A percentile compares a stretch with the other conserved stretches of the same genome.
Conservation (phyloP, 2,329 filamentous ascomycete genomes). For the Colletotrichum musae region DNA sequence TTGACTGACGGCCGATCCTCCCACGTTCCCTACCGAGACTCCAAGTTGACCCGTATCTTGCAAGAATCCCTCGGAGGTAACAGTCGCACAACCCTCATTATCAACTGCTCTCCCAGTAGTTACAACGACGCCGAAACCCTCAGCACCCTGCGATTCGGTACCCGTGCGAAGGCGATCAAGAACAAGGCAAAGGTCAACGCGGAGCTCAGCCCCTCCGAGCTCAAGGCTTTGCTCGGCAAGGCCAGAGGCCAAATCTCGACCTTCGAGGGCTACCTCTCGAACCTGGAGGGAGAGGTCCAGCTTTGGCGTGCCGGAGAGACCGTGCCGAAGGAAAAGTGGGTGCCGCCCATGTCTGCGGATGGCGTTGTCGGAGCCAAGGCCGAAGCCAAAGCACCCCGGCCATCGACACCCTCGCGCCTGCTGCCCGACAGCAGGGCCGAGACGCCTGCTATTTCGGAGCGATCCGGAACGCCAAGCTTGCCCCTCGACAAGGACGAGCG, state of each 20-base stretch:
- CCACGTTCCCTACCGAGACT: constrained; percentile 97
- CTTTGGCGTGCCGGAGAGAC: constrained; percentile 89
- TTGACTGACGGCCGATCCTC: constrained; percentile 97
- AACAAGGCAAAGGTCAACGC: constrained; percentile 99
- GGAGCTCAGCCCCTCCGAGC: constrained; percentile 93
- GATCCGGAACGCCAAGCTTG: constrained; percentile 88
- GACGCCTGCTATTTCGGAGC: constrained; percentile 79
- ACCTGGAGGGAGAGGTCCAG: constrained; percentile 86
- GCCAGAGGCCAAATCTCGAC: constrained; percentile 90
- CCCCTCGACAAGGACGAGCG: constrained; percentile 95
- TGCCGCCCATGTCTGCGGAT: constrained; percentile 73
- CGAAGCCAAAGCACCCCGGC: constrained; percentile 62
- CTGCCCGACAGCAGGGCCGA: constrained; percentile 72
- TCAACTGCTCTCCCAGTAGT: constrained; percentile 98
- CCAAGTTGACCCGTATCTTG: constrained; percentile 95
- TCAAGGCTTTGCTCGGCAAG: constrained; percentile 94
- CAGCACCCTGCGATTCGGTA: constrained; percentile 93
- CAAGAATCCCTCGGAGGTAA: constrained; percentile 99
- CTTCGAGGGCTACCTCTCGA: constrained; percentile 89
- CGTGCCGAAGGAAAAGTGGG: constrained; percentile 93
- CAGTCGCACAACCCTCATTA: constrained; percentile 96
- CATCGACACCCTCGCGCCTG: constrained; percentile 67
- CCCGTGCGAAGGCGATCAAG: constrained; percentile 98
- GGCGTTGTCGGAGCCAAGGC: constrained; percentile 58
- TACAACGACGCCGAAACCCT: constrained; percentile 98